These are phyloP conservation scores for Tricholoma hemisulphureum DNA, from an alignment of 768 basidiomycete genomes.

Conservation along the genomic window DNA sequence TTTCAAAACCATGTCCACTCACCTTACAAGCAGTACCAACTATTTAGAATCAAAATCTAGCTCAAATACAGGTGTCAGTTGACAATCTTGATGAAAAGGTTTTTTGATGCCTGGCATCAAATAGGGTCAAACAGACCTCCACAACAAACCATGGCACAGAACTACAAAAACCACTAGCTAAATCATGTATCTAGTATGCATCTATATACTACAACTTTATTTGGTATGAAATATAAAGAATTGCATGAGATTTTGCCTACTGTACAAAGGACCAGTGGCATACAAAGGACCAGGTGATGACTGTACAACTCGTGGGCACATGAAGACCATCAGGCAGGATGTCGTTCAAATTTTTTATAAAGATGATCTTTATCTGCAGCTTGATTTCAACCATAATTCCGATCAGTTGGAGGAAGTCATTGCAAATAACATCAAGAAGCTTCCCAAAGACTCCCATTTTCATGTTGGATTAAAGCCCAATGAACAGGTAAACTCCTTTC, in stretches of 20 bases:
- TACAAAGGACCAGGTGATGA: conserved; percentile 8
- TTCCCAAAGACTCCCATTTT: background rate
- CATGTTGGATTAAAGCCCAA: background rate
- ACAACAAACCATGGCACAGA: background rate
- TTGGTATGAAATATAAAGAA: background rate
- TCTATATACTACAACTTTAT: background rate
- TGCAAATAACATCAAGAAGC: background rate
- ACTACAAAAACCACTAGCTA: background rate
- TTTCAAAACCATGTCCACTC: too few species aligned
- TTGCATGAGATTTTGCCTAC: background rate
- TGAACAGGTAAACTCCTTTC: background rate
- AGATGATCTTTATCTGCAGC: background rate
- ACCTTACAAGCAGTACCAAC: background rate
- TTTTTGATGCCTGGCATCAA: background rate
- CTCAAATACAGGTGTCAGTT: background rate
- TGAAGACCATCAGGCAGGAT: background rate
- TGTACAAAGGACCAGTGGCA: conserved; percentile 9
- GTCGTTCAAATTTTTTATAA: background rate
- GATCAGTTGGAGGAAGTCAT: background rate
- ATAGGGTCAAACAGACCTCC: background rate
- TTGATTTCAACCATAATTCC: background rate
- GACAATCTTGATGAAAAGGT: background rate
- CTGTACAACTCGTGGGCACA: conserved; percentile 2
- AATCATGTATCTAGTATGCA: background rate
- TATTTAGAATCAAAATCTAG: background rate